These are phyloP conservation scores for Phanerochaete sordida DNA, from an alignment of 768 basidiomycete species.

Conservation along the genomic window DNA sequence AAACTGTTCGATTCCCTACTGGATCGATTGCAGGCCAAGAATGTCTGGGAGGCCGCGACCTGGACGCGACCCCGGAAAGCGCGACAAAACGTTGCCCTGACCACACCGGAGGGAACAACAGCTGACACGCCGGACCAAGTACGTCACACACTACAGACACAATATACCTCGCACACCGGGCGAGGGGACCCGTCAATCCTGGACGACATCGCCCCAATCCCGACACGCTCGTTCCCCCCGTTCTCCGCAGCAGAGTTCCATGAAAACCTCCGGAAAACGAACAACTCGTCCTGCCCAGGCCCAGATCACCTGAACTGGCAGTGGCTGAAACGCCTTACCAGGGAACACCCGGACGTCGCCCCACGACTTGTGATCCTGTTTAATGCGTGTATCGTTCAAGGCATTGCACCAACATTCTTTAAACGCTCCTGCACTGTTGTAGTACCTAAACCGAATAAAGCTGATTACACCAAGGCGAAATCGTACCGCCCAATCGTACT, in stretches of 20 bases:
- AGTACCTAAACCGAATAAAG: conserved; percentile 20
- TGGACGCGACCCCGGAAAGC: no score
- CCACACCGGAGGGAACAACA: no score
- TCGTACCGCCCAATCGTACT: conserved; percentile 25
- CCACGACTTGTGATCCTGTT: neutral
- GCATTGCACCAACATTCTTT: conserved; percentile 10
- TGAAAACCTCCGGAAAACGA: no score
- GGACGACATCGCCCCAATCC: neutral
- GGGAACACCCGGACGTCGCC: neutral
- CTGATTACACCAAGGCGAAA: conserved; percentile 17
- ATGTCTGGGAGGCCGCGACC: no score
- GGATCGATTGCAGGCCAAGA: no score
- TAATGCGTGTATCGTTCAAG: conserved; percentile 3
- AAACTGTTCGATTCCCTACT: no score
- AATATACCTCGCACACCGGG: no score
- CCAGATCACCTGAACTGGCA: conserved; percentile 10
- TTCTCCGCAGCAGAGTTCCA: conserved; percentile 6
- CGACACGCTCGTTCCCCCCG: neutral
- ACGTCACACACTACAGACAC: no score
- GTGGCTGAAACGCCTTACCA: conserved; percentile 1
- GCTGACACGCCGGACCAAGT: no score
- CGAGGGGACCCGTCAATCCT: neutral
- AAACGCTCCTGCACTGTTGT: conserved; percentile 14
- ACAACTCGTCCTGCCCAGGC: no score
- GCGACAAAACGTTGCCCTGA: no score